These are phyloP conservation scores for Amauroascus verrucosus DNA, from an alignment of 2,329 filamentous ascomycete species.

Conservation along the genomic window DNA sequence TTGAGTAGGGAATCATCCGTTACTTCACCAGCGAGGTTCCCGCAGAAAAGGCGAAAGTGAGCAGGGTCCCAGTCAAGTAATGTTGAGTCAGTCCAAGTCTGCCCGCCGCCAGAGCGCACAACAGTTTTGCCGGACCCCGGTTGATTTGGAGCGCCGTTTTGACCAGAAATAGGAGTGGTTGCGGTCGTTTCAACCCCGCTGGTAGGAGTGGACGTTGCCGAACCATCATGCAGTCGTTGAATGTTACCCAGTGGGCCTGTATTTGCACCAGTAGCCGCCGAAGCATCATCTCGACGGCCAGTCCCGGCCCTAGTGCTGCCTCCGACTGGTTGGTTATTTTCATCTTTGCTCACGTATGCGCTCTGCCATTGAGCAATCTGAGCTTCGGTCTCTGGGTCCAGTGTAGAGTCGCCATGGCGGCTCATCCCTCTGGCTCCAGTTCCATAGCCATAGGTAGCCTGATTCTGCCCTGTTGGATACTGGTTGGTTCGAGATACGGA, in stretches of 20 bases:
- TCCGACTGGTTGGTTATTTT: not conserved
- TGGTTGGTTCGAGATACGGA: conserved; percentile 68
- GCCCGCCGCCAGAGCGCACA: conserved; percentile 74
- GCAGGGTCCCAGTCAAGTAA: conserved; percentile 93
- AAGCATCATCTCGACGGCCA: conserved; percentile 36
- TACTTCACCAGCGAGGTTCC: conserved; percentile 92
- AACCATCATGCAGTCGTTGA: conserved; percentile 22
- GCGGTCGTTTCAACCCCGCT: conserved; percentile 26
- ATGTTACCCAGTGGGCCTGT: conserved; percentile 34
- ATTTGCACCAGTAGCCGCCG: conserved; percentile 37
- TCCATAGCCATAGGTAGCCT: conserved; percentile 26
- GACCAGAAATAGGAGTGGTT: conserved; percentile 39
- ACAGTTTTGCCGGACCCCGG: conserved; percentile 67
- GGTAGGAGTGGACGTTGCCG: conserved; percentile 20
- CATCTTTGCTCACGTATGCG: conserved; percentile 62
- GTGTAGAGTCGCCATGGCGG: conserved; percentile 29
- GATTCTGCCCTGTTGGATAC: conserved; percentile 47
- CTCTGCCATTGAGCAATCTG: conserved; percentile 94
- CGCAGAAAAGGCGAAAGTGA: conserved; percentile 90
- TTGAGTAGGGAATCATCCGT: conserved; percentile 93
- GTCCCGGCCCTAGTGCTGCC: conserved; percentile 27
- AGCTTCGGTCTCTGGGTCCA: conserved; percentile 73
- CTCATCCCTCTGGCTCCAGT: conserved; percentile 37
- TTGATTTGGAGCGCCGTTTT: conserved; percentile 35
- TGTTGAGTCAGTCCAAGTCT: conserved; percentile 80